Evolutionary conservation across 805 yeast species (phyloP).

Genomic region (Saccharomyces kudriavzevii): DNA sequence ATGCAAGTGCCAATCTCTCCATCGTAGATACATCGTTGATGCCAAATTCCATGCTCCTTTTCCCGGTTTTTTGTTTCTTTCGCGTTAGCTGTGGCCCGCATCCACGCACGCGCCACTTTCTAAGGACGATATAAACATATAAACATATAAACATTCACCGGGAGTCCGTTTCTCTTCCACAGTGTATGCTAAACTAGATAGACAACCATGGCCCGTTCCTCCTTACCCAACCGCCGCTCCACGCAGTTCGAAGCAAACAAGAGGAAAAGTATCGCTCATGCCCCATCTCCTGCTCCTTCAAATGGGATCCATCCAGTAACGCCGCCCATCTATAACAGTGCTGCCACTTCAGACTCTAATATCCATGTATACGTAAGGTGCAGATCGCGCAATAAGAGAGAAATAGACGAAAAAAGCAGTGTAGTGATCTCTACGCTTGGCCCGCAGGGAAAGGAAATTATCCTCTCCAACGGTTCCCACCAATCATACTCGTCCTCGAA

Average conservation of each 20-base stretch:
- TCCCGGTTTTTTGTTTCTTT: background rate
- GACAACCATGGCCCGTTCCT: background rate
- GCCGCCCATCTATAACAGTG: background rate
- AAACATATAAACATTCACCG: background rate
- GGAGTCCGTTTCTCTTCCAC: background rate
- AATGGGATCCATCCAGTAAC: background rate
- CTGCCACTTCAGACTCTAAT: conserved; percentile 21
- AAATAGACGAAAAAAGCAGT: conserved; percentile 45
- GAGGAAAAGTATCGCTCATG: background rate
- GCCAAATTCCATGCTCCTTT: background rate
- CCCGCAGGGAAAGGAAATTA: conserved; percentile 38
- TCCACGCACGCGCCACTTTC: background rate
- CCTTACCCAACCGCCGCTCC: background rate
- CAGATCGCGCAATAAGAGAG: conserved; percentile 47
- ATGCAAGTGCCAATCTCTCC: background rate
- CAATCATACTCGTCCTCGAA: conserved; percentile 13
- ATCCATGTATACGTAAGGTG: conserved; percentile 52
- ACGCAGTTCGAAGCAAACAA: background rate
- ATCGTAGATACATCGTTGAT: background rate
- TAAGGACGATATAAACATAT: background rate
- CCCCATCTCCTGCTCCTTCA: background rate
- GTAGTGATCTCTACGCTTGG: conserved; percentile 48
- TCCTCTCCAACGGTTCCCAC: conserved; percentile 28
- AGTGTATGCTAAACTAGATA: background rate
- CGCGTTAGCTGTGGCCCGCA: background rate